These are phyloP conservation scores for Teunomyces cretensis DNA, from an alignment of 805 yeast genomes.

Conservation along the genomic window DNA sequence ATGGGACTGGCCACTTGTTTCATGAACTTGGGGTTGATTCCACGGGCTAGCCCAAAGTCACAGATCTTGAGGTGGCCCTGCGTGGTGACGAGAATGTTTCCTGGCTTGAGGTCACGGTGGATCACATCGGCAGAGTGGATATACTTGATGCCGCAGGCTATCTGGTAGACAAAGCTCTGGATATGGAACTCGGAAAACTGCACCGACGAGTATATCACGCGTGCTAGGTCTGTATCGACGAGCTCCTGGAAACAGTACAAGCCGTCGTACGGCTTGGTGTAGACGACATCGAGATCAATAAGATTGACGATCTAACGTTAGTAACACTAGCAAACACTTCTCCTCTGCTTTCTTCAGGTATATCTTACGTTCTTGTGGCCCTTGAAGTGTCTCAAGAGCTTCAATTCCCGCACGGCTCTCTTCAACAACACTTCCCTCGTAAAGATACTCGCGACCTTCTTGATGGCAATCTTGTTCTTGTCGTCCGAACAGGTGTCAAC, in stretches of 20 bases:
- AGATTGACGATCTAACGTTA: constrained; percentile 58
- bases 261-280: constrained; percentile 72
- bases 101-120: constrained; percentile 91
- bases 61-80: constrained; percentile 82
- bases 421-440: constrained; percentile 63
- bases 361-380: constrained; percentile 74
- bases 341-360: no score
- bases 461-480: constrained; percentile 59
- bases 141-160: constrained; percentile 81
- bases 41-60: constrained; percentile 92
- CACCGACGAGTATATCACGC: constrained; percentile 73
- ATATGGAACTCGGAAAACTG: constrained; percentile 85
- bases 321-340: constrained; percentile 10
- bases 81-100: constrained; percentile 74
- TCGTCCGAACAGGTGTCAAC: constrained; percentile 41
- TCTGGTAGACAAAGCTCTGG: constrained; percentile 73
- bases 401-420: constrained; percentile 81
- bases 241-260: constrained; percentile 86
- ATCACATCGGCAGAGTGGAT: constrained; percentile 91
- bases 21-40: constrained; percentile 43
- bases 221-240: constrained; percentile 76
- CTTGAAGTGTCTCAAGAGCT: constrained; percentile 74
- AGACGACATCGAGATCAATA: constrained; percentile 71
- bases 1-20: constrained; percentile 45
- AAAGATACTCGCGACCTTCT: constrained; percentile 74